Evolutionary conservation across 1,284 basidiomycete genomes (phyloP), one percentile per base, ranked within the genome.

Genomic region (Farysia itapuensis): DNA sequence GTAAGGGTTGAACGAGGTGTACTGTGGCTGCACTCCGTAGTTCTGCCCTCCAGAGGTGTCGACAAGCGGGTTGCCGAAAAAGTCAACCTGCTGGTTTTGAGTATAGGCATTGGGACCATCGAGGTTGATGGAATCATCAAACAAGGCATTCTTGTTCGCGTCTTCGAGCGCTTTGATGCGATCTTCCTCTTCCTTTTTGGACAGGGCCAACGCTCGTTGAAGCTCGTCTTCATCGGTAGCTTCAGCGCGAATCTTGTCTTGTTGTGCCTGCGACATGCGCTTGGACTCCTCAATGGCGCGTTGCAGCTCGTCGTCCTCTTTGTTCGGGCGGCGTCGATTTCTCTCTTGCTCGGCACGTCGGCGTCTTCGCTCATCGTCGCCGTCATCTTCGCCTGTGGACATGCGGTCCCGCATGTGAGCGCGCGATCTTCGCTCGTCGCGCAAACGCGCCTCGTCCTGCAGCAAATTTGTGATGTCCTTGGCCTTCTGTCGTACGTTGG

Each of bases 401-500:
- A 97, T 94, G 15, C 94, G 85, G 80, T 96, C 91, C 31, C 92
- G 85, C 93, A 97, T 98, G 53, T 84, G 83, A 4, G 92, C 90
- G 20, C 94, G 83, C 35, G 84, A 84, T 19, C 86, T 82, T 32
- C 95, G 84, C 78, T 94, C 92, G 59, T 90, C 85, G 6, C 90
- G 84, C 46, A 98, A 82, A 14, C 93, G 84, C 4, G 82, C 79
- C 63, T 96, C 88, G 75, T 99, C 95, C 75, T 85, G 82, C n/a
- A 99, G 83, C 6, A 98, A 83, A 74, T 93, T 93, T 29, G 92
- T 94, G 78, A 99, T 97, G 73, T 98, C 95, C 78, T 98, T 98
- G 11, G 95, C 95, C 81, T 99, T 99, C 77, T 97, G 94, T 29
- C 95, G 86, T 16, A 99, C 68, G 78, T 98, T 98, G 35, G 91